phyloP scores from a whole-genome alignment of 2,329 filamentous ascomycete genomes.

The Exutisphaerella laricina region DNA sequence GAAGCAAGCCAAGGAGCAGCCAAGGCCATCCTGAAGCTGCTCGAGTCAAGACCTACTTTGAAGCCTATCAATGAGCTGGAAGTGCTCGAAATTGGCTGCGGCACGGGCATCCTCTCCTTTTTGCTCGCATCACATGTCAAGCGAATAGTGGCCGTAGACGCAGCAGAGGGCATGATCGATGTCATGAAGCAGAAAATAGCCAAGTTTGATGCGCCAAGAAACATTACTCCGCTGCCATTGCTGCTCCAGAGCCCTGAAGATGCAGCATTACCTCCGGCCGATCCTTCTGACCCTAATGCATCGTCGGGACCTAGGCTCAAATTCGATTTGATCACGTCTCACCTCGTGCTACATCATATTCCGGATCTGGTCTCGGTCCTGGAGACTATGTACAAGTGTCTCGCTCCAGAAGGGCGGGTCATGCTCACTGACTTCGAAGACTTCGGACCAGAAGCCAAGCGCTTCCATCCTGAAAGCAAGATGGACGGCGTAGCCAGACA shows the following conservation, averaged over 20 bases:
- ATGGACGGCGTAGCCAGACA: conserved; percentile 25
- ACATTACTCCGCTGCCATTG: conserved; percentile 22
- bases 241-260: conserved; percentile 25
- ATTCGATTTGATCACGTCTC: conserved; percentile 26
- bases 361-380: conserved; percentile 20
- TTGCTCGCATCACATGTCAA: conserved; percentile 19
- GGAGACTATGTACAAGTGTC: conserved; percentile 23
- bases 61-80: conserved; percentile 4
- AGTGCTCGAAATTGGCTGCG: conserved; percentile 27
- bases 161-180: conserved; percentile 26
- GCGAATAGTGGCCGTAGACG: conserved; percentile 23
- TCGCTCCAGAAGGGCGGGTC: conserved; percentile 18
- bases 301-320: conserved; percentile 14
- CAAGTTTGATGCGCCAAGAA: conserved; percentile 15
- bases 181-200: conserved; percentile 21
- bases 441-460: conserved; percentile 22
- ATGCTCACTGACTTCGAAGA: conserved; percentile 29
- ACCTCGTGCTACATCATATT: conserved; percentile 27
- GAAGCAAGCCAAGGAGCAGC: conserved; percentile 21
- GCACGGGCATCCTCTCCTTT: conserved; percentile 24
- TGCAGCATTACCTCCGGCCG: conserved; percentile 13
- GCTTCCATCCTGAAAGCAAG: conserved; percentile 24
- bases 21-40: conserved; percentile 15
- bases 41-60: neutral
- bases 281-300: neutral